These are phyloP conservation scores for Leersia perrieri DNA, from an alignment of 176 grass and related monocot species.

Conservation along the genomic window DNA sequence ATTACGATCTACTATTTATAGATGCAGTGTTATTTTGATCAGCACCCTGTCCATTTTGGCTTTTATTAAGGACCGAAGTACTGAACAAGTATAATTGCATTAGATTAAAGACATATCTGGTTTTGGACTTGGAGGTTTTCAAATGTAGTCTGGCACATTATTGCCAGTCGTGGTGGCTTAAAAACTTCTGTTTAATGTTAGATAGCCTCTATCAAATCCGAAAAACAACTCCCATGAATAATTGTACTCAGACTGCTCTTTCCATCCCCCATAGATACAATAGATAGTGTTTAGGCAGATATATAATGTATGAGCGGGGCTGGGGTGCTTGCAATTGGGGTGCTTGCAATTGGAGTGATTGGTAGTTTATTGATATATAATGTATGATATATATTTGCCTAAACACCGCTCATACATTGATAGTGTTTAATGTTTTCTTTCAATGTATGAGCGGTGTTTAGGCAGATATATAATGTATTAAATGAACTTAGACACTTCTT, in stretches of 20 bases:
- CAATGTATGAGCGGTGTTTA: neutral
- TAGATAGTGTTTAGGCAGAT: neutral
- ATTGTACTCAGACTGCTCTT: neutral
- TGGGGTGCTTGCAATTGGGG: too few species aligned
- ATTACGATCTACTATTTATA: neutral
- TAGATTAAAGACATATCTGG: neutral
- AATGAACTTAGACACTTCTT: neutral
- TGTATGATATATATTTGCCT: neutral
- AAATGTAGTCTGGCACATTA: neutral
- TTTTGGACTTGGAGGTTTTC: neutral
- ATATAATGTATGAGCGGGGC: too few species aligned
- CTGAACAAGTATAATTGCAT: neutral
- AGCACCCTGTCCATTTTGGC: neutral
- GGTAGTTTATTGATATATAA: too few species aligned
- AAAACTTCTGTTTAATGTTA: neutral
- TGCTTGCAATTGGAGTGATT: slow-evolving; percentile 1
- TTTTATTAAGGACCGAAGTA: too few species aligned
- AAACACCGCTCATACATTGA: neutral
- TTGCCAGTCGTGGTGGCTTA: neutral
- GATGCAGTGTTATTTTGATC: neutral
- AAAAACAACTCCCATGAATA: neutral
- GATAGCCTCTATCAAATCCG: neutral
- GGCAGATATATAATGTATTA: neutral
- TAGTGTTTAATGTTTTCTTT: neutral
- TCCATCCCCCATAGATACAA: neutral